Base-by-base conservation (phyloP, 306 rosid species). In the Psophocarpus tetragonolobus region DNA sequence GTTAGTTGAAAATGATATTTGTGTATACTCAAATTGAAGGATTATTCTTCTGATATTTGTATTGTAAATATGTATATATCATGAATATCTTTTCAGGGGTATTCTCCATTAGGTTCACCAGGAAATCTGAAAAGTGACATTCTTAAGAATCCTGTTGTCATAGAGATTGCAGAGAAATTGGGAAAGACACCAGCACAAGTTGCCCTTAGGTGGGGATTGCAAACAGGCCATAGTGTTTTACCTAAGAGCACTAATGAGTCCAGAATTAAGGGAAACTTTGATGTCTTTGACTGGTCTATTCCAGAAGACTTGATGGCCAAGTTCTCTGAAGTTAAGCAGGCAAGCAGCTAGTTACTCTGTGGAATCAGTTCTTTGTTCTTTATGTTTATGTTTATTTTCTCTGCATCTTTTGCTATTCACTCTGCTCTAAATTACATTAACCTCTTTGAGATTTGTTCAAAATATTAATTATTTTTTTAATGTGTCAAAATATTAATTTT, bases 131-230 rank as follows among this genome's bases (percentile, higher is more conserved):
- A 36, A 9, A 0, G 26, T 27, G 27, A 45, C 26, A 45, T 45
- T 26, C 74, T 68, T 27, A 44, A 44, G 12, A 24, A 68, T 68
- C 38, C 73, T 13, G 9, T 44, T 15, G 2, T 68, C 51, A 68
- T 14, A 24, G 3, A 2, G 39, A 57, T 68, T 44, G 42, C 11
- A 36, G 42, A 36, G 42, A 36, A 36, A 8, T 36, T 36, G 8
- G 42, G 42, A 12, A 36, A 68, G 36, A 42, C 73, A 23, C 73
- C 73, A 12, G 73, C 73, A 68, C 73, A 68, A 44, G 57, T 68
- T 20, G 57, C 73, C 24, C 73, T 68, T n/a, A 26, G 57, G 21
- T 68, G 73, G 73, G 73, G 73, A 5, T 14, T 68, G 57, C 73
- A 68, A 42, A 1, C 2, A 20, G 57, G 73, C 3, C 73, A 68